Percentiles rank a stretch among this genome's conserved stretches.
Conservation (phyloP, 345 rosid genomes). For the Moringa oleifera region DNA sequence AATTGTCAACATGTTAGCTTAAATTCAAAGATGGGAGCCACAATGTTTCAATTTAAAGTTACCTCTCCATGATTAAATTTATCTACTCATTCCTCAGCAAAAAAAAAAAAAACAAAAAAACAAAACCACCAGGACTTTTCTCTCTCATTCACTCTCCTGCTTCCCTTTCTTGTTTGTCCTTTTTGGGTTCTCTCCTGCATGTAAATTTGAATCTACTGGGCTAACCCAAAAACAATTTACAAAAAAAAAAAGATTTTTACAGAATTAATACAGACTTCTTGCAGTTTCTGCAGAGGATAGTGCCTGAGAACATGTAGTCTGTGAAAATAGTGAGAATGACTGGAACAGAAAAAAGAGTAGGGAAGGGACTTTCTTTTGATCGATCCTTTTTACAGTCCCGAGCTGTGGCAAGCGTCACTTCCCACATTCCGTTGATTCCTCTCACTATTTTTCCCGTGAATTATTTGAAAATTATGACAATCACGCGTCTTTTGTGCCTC, state of each 20-base stretch:
- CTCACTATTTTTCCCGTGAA: background rate
- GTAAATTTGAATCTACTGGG: too few relatives aligned
- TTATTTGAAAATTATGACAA: slow-evolving; percentile 16
- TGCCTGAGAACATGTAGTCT: too few relatives aligned
- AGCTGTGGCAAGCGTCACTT: background rate
- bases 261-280: too few relatives aligned
- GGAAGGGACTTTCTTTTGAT: background rate
- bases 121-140: background rate
- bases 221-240: too few relatives aligned
- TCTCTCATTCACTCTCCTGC: slow-evolving; percentile 10
- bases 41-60: slow-evolving; percentile 40
- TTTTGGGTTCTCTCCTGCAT: too few relatives aligned
- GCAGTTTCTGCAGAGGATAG: too few relatives aligned
- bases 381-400: background rate
- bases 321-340: background rate
- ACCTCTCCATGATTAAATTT: slow-evolving; percentile 14
- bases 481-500: slow-evolving; percentile 26
- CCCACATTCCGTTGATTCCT: background rate
- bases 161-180: too few relatives aligned
- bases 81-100: background rate
- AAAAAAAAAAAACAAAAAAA: background rate
- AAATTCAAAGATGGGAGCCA: slow-evolving; percentile 33
- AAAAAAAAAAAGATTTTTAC: too few relatives aligned
- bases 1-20: slow-evolving; percentile 23
- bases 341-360: background rate